Evolutionary conservation across 352 stramenopile species (phyloP), one percentile per base, ranked within the genome.

Genomic region (Pythium plurisporium): DNA sequence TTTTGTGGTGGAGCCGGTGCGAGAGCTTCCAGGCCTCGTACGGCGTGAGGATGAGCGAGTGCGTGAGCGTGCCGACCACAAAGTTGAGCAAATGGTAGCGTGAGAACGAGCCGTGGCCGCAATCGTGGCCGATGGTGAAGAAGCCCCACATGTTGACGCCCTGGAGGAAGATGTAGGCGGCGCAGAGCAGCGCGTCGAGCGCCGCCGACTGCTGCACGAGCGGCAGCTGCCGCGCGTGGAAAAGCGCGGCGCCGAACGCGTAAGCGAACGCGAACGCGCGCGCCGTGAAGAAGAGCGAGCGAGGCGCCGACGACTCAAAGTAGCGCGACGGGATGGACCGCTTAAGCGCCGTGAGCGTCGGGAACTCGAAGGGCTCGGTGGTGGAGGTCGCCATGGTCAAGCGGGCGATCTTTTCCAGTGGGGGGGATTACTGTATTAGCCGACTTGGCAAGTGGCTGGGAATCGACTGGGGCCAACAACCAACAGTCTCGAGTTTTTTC

Each of bases 1-100:
- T 93, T 71, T 89, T 90, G 78, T 93, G 82, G 69, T 93, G 82
- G 58, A 88, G 80, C 37, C 82, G 80, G 66, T 91, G 82, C 46
- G 82, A 85, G 47, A 90, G 69, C 63, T 90, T 87, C 80, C 82
- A 93, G 43, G 73, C 74, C 65, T 90, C 74, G 69, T 79, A 93
- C 20, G 82, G 82, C 55, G 79, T 89, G 36, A 93, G 74, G 60
- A 91, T 86, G 47, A 87, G 67, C 66, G 82, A 91, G 70, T 93
- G 82, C 30, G 86, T 86, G 62, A 89, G 57, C 40, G 74, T 87
- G 36, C 82, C 82, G 19, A 91, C 67, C n/a, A 70, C 54, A 48
- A 87, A 88, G 69, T 93, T 93, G 65, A 93, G 69, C 61, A 75
- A 41, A 53, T 89, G 75, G 67, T 82, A 91, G 42, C 79, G 77